Evolutionary conservation across 305 asterid genomes (phyloP), one percentile per base, ranked within the genome.

Genomic region (Euphrasia arctica): DNA sequence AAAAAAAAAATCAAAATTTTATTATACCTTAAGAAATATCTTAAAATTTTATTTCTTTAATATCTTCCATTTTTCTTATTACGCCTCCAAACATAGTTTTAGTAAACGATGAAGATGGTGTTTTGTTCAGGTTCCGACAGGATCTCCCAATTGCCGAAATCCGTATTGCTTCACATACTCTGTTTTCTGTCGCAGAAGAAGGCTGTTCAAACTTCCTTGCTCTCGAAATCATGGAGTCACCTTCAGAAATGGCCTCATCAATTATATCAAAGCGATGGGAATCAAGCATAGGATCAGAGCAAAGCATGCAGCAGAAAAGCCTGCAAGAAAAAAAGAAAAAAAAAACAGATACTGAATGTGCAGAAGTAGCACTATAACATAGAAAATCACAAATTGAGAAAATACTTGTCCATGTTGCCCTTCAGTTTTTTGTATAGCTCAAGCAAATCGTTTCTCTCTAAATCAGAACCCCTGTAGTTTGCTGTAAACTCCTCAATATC

Each of bases 401-500:
- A 13, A 27, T 76, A 90, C 97, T 78, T 84, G 63, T 78, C 87
- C 97, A 90, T 90, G 76, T 81, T 80, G 71, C 97, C 95, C 79
- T 82, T 84, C 79, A 74, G 77, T 70, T 75, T 78, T 70, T 77
- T 78, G 82, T 75, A 82, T 27, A 90, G 81, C 70, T 81, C 89
- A 70, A 90, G 78, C 82, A 90, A 81, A 72, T 88, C 97, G 12
- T 77, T 85, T 78, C 75, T 86, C 82, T 90, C 97, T 0, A 82
- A 63, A 52, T 81, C 87, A 5, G 96, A 85, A 48, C 97, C 96
- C 78, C 97, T 81, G 79, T 90, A 90, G 74, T 72, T 78, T 70
- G 91, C 95, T 76, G 83, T 87, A 74, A 88, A 86, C 89, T 86
- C 89, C 72, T 88, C 95, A 75, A 90, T 83, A 78, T 90, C 96